A percentile compares a stretch with the other conserved stretches of the same genome.
These are phyloP conservation scores for Malbranchea zuffiana DNA, from an alignment of 2,329 filamentous ascomycete species.

Conservation along the genomic window DNA sequence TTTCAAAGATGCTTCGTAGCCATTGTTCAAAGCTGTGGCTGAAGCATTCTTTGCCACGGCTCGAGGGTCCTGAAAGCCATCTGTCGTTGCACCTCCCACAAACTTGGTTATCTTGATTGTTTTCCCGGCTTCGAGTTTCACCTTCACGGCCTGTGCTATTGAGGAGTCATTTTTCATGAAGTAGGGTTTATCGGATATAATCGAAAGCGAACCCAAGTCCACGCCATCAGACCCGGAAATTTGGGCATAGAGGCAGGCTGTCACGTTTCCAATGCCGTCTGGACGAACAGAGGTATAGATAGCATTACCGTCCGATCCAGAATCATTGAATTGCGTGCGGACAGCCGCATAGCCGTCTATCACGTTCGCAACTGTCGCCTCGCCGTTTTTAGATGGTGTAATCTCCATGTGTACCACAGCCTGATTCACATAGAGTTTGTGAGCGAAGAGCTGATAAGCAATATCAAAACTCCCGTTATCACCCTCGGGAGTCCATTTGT, in stretches of 20 bases:
- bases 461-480: conserved; percentile 44
- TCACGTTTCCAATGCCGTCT: conserved; percentile 50
- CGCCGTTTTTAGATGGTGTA: conserved; percentile 41
- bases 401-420: conserved; percentile 52
- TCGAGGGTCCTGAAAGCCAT: conserved; percentile 53
- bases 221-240: conserved; percentile 31
- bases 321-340: conserved; percentile 48
- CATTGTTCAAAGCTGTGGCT: conserved; percentile 38
- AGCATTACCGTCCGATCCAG: conserved; percentile 43
- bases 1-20: conserved; percentile 45
- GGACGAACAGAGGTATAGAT: conserved; percentile 59
- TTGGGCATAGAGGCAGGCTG: conserved; percentile 46
- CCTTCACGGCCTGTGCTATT: conserved; percentile 50
- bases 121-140: conserved; percentile 44
- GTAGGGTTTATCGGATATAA: conserved; percentile 38
- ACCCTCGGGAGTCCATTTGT: conserved; percentile 51
- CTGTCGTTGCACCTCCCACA: conserved; percentile 56
- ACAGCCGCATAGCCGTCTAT: conserved; percentile 59
- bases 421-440: conserved; percentile 53
- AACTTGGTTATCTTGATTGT: conserved; percentile 53
- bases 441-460: conserved; percentile 54
- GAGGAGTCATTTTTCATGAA: conserved; percentile 51
- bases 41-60: conserved; percentile 47
- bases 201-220: conserved; percentile 32
- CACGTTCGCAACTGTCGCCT: conserved; percentile 54